Base-by-base conservation (phyloP, 208 protist genomes). In the Crithidia fasciculata region DNA sequence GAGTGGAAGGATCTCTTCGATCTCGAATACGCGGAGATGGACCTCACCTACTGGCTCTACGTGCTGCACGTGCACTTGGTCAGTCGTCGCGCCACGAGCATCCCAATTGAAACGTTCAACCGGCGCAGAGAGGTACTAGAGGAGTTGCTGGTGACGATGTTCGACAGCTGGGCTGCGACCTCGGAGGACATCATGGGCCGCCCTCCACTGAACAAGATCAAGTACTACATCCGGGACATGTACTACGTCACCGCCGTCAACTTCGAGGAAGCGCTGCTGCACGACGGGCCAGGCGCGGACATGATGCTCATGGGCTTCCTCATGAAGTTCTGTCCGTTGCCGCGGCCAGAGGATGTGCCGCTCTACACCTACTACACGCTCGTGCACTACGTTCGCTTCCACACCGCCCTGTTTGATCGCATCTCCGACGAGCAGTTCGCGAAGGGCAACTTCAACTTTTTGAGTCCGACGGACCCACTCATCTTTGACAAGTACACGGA, bases 301-400 rank as follows among this genome's bases (percentile, higher is more conserved):
- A 74, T 96, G 84, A 94, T 94, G 88, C 78, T 96, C 28, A 81
- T 96, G 72, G 90, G 92, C 47, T 95, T 96, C 66, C 62, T 96
- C 7, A 92, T 94, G 88, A 94, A 94, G 74, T 96, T 96, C 77
- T 93, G 89, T 71, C 92, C 92, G 5, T 78, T 94, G 59, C 88
- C 88, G 19, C 83, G 92, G 3, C 92, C 92, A 10, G 93, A 97
- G 83, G 93, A 97, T 67, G 82, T 96, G 19, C 93, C 93, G 41
- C 80, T 97, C 76, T 97, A 90, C 76, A 95, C 91, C 4, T 95
- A 94, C 72, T 97, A 97, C 84, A 92, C 91, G 8, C 78, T 97
- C 18, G 93, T 97, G 45, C 93, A 97, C 78, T 97, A 97, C 80
- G 87, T 97, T 19, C 91, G 93, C 71, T 95, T 97, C 69, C 93